Percentiles rank a stretch among this genome's conserved stretches.
Conservation (phyloP, 2,329 filamentous ascomycete genomes). For the Aspergillus uvarum region DNA sequence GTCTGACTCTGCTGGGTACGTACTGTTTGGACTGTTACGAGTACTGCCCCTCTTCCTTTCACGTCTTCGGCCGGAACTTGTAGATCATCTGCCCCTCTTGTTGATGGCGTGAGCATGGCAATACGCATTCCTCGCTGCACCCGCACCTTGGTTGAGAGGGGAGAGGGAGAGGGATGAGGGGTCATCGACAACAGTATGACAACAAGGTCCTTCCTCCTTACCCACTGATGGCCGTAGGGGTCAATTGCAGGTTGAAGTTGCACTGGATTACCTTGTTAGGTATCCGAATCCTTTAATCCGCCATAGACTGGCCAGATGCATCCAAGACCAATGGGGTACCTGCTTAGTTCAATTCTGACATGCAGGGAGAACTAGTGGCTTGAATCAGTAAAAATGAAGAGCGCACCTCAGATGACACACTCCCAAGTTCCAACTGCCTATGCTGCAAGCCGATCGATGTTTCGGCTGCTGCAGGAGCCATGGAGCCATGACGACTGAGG, state of each 20-base stretch:
- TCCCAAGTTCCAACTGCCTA: background rate
- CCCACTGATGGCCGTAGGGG: background rate
- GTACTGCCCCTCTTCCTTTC: background rate
- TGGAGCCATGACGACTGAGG: background rate
- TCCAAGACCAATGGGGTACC: background rate
- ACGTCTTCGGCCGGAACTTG: conserved; percentile 14
- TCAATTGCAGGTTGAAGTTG: background rate
- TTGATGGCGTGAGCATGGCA: conserved; percentile 18
- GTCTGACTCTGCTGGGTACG: background rate
- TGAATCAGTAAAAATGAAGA: background rate
- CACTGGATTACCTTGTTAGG: background rate
- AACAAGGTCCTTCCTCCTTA: background rate
- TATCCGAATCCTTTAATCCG: background rate
- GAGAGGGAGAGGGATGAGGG: too few relatives aligned
- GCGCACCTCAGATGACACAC: background rate
- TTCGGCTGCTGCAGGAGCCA: background rate
- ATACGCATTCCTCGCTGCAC: conserved; percentile 1
- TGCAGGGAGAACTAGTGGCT: background rate
- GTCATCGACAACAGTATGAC: background rate
- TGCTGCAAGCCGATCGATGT: conserved; percentile 1
- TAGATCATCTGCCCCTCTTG: conserved; percentile 7
- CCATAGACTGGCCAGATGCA: background rate
- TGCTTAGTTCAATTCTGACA: background rate
- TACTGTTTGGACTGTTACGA: too few relatives aligned
- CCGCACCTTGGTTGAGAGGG: background rate